phyloP scores from a whole-genome alignment of 345 rosid species.

The Hevea brasiliensis region DNA sequence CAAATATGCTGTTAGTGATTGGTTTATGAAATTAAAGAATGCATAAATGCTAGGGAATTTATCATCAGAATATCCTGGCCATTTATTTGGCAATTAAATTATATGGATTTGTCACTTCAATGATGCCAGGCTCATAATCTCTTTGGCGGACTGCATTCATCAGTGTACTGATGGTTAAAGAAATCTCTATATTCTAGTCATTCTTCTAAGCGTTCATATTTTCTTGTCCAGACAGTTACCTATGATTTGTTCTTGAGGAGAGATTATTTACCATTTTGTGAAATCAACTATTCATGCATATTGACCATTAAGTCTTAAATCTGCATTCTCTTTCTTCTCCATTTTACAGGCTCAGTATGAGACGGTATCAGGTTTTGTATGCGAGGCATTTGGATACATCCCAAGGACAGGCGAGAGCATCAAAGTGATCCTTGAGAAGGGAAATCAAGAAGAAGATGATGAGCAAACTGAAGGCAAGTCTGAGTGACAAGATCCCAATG shows the following conservation, averaged over 20 bases:
- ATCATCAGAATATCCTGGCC: neutral
- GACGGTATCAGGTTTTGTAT: conserved; percentile 96
- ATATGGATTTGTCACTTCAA: too few species aligned
- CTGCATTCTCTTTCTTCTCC: neutral
- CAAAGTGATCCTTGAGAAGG: conserved; percentile 77
- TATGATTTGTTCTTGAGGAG: too few species aligned
- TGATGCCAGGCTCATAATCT: too few species aligned
- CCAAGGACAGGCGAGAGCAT: conserved; percentile 94
- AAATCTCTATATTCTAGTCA: too few species aligned
- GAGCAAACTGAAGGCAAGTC: conserved; percentile 62
- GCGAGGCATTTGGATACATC: conserved; percentile 97
- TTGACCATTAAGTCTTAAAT: neutral
- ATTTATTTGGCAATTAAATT: too few species aligned
- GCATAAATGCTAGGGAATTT: neutral
- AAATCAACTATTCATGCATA: neutral
- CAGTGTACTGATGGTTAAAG: too few species aligned
- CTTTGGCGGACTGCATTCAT: too few species aligned
- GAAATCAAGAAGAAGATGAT: conserved; percentile 63
- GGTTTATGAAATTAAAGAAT: neutral
- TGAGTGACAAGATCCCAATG: conserved; percentile 62
- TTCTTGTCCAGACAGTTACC: too few species aligned
- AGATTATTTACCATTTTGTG: too few species aligned
- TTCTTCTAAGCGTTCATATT: too few species aligned
- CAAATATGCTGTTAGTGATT: neutral
- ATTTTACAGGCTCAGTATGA: conserved; percentile 82